Conservation (phyloP, 805 yeast species). For the Saccharomycopsis javanensis region DNA sequence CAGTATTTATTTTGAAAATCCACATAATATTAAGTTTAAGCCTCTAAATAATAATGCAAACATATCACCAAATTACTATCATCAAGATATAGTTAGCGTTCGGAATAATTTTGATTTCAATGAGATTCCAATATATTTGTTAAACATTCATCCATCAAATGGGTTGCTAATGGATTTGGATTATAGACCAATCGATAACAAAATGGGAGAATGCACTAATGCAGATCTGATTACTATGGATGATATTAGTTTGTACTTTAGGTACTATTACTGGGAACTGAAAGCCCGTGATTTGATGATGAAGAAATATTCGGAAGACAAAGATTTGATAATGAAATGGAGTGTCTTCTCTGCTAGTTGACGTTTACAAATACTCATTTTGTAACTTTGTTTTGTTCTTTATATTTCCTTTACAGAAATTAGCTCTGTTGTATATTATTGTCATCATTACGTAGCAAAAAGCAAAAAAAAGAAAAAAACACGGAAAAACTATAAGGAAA, state of each 20-base stretch:
- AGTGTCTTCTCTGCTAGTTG: not conserved
- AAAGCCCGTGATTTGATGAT: not conserved
- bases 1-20: conserved; percentile 27
- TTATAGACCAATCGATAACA: not conserved
- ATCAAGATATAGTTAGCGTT: not conserved
- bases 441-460: too few relatives aligned
- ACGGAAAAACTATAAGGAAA: too few relatives aligned
- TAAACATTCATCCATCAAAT: not conserved
- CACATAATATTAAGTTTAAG: not conserved
- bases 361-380: not conserved
- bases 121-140: not conserved
- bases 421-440: too few relatives aligned
- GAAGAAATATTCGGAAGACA: not conserved
- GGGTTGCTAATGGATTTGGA: not conserved
- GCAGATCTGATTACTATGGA: conserved; percentile 1
- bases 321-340: not conserved
- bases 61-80: not conserved
- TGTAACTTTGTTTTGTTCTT: not conserved
- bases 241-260: not conserved
- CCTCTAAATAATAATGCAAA: not conserved
- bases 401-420: too few relatives aligned
- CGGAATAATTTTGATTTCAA: not conserved
- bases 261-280: conserved; percentile 1
- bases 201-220: not conserved
- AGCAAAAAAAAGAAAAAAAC: too few relatives aligned